Base-by-base conservation (phyloP, 2,329 filamentous ascomycete genomes). In the Penicillium sp. region DNA sequence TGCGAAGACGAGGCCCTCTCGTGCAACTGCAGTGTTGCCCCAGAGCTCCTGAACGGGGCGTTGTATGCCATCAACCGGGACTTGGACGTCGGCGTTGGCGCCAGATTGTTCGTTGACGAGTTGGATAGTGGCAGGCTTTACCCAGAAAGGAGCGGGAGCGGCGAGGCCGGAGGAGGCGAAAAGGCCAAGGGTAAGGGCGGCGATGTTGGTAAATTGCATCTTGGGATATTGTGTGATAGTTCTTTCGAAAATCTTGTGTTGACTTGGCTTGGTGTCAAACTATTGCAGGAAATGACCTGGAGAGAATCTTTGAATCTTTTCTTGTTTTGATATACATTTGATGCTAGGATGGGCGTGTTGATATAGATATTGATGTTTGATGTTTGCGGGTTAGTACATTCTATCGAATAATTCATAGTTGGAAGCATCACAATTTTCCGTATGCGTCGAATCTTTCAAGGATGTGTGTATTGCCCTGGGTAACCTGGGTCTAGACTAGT, bases 91-190 rank as follows among this genome's bases (percentile, higher is more conserved):
- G 23, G 58, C 54, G 9, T 57, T 51, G 39, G 58, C 50, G 16
- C 60, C 60, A 2, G 51, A 54, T 23, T 60, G 52, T 24, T 63
- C 60, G 37, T 63, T 62, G 38, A 57, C 48, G 10, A 63, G 54
- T 41, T 61, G 57, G 7, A 63, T 39, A 3, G 55, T 60, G 24
- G 53, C 57, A 10, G 42, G 49, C 38, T 36, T 24, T 11, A 14
- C 24, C 48, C 49, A 47, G 8, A 29, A 31, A 36, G 28, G 35
- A 27, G 45, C 49, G 26, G 28, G 35, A 27, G 45, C 49, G 26
- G 55, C 53, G 10, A 52, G 46, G 26, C 47, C 44, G n/a, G 50
- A 42, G 44, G 53, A 40, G 23, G 52, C 44, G 31, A 61, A 53
- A 44, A 58, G 39, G 42, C 53, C 47, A 35, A 50, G 22, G 34